Base-by-base conservation (phyloP, 73 alveolate species). In the Paramecium octaurelia region DNA sequence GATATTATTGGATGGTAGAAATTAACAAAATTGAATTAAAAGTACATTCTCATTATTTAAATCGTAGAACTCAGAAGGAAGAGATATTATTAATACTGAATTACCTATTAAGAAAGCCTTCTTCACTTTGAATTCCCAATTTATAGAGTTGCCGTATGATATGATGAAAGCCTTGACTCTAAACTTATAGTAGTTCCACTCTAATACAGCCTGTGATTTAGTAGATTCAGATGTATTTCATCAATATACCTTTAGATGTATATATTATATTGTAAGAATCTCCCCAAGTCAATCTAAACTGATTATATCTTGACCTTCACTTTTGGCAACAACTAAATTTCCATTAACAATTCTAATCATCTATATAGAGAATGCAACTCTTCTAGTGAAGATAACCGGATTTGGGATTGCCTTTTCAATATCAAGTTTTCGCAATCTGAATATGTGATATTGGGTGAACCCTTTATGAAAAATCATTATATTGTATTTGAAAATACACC, bases 371-470 rank as follows among this genome's bases (percentile, higher is more conserved):
- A 46, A 21, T 80, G 91, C 48, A 42, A 43, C 21, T 14, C 34
- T 18, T 35, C 64, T 16, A 36, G 31, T 64, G 42, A 64, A 64
- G 84, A 34, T 27, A 31, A 27, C 11, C 3, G 16, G 4, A 8
- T 64, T 35, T 34, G n/a, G 16, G 57, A 80, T 80, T 80, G 91
- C n/a, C 27, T 23, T 8, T 80, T 44, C 16, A 80, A 48, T 31
- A 11, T 80, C 14, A 80, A 80, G 12, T 10, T 43, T 31, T 43
- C 76, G 5, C 23, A 34, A 80, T 80, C 91, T 8, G 48, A 48
- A 20, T 80, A 80, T 80, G 73, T 80, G 24, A 80, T 80, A 20
- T 46, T 80, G 12, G 91, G 91, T 18, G 91, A 80, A 44, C 91
- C 91, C 20, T 80, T 80, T 24, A 80, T 80, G 91, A 80, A 35